A percentile compares a stretch with the other conserved stretches of the same genome.
phyloP scores from a whole-genome alignment of 1,139 yeast species.

The Lodderomyces margitis region DNA sequence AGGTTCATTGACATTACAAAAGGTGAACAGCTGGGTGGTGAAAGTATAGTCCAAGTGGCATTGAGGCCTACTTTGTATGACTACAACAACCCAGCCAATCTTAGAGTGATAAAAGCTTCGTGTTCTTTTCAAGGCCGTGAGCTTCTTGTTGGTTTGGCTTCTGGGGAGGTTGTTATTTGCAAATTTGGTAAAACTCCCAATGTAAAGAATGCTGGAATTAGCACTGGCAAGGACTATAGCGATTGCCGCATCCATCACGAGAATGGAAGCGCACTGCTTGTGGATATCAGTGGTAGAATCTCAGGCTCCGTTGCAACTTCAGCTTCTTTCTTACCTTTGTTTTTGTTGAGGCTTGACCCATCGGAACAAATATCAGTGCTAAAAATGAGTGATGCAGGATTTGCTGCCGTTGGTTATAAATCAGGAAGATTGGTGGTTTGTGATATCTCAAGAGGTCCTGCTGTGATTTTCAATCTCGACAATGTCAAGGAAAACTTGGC shows the following conservation, averaged over 20 bases:
- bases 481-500: conserved; percentile 41
- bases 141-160: conserved; percentile 62
- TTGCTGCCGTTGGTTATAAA: conserved; percentile 78
- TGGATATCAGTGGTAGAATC: conserved; percentile 31
- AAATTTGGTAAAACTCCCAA: conserved; percentile 53
- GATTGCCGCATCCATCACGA: conserved; percentile 33
- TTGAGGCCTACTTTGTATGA: conserved; percentile 36
- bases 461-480: conserved; percentile 60
- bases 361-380: conserved; percentile 56
- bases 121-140: conserved; percentile 80
- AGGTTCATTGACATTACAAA: conserved; percentile 80
- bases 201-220: conserved; percentile 9
- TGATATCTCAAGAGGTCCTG: conserved; percentile 81
- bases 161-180: conserved; percentile 76
- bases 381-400: conserved; percentile 73
- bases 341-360: conserved; percentile 36
- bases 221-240: conserved; percentile 24
- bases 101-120: conserved; percentile 58
- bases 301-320: conserved; percentile 33
- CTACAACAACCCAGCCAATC: conserved; percentile 28
- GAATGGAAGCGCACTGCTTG: conserved; percentile 36
- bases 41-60: conserved; percentile 34
- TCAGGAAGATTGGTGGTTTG: conserved; percentile 74
- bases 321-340: conserved; percentile 61
- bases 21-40: conserved; percentile 68